Evolutionary conservation across 2,329 filamentous ascomycete genomes (phyloP).

Genomic region (Fusarium sulawesiense): DNA sequence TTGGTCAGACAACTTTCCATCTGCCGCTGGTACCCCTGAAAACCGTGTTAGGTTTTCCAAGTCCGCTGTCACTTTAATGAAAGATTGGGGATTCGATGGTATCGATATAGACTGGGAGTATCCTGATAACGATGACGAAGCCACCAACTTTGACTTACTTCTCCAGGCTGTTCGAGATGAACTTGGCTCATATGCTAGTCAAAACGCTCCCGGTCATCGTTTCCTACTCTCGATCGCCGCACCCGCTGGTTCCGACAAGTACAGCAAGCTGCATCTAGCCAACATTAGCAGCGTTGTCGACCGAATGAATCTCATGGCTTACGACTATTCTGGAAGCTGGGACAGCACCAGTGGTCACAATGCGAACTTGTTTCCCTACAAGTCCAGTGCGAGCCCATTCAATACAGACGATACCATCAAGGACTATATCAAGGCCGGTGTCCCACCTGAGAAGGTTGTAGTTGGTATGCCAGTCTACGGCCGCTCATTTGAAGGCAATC

Average conservation of each 20-base stretch:
- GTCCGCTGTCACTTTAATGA: conserved; percentile 32
- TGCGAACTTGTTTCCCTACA: conserved; percentile 54
- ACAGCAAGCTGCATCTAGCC: conserved; percentile 26
- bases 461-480: conserved; percentile 37
- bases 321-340: conserved; percentile 30
- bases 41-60: conserved; percentile 27
- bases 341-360: conserved; percentile 47
- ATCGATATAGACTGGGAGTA: conserved; percentile 37
- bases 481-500: conserved; percentile 29
- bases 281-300: conserved; percentile 18
- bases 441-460: conserved; percentile 25
- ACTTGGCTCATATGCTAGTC: conserved; percentile 17
- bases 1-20: conserved; percentile 32
- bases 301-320: conserved; percentile 34
- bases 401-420: conserved; percentile 24
- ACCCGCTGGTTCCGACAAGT: conserved; percentile 21
- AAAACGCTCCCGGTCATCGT: conserved; percentile 10
- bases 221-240: conserved; percentile 33
- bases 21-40: conserved; percentile 25
- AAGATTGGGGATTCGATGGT: conserved; percentile 35
- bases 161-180: conserved; percentile 29
- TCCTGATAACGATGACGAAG: conserved; percentile 18
- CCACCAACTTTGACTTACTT: conserved; percentile 28
- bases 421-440: conserved; percentile 22
- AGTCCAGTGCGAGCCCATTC: conserved; percentile 2